phyloP scores from a whole-genome alignment of 306 rosid genomes.

The Styphnolobium japonicum region DNA sequence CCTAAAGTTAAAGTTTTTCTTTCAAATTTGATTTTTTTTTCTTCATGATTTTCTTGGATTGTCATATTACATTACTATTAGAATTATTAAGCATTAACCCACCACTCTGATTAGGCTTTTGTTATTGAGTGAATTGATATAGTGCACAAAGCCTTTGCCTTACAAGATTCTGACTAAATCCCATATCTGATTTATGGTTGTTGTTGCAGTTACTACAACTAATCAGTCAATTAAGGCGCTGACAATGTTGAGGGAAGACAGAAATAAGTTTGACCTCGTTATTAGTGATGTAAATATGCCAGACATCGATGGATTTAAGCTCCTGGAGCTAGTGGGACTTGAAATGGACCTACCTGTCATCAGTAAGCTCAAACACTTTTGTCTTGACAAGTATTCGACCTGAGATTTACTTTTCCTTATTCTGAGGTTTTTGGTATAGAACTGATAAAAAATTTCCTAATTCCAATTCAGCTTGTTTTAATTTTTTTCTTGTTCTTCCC shows the following conservation, averaged over 20 bases:
- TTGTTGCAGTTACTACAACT: slow-evolving; percentile 67
- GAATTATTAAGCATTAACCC: background rate
- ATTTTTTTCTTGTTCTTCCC: background rate
- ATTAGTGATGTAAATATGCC: slow-evolving; percentile 91
- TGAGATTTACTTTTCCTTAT: background rate
- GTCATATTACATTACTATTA: background rate
- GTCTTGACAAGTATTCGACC: background rate
- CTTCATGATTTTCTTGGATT: background rate
- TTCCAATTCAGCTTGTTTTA: background rate
- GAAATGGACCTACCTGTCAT: slow-evolving; percentile 93
- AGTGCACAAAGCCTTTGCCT: background rate
- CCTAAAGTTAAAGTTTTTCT: background rate
- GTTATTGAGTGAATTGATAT: background rate
- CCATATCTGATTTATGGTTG: slow-evolving; percentile 25
- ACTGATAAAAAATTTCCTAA: background rate
- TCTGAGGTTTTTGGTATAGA: background rate
- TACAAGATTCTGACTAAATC: background rate
- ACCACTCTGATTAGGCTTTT: background rate
- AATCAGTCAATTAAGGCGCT: slow-evolving; percentile 67
- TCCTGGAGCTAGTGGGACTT: slow-evolving; percentile 74
- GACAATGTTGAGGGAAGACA: slow-evolving; percentile 64
- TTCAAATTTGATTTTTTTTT: background rate
- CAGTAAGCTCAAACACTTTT: slow-evolving; percentile 49
- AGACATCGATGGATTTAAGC: slow-evolving; percentile 90
- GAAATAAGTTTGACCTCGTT: slow-evolving; percentile 66